phyloP scores from a whole-genome alignment of 2,329 filamentous ascomycete species.

The Penicillium polonicum region DNA sequence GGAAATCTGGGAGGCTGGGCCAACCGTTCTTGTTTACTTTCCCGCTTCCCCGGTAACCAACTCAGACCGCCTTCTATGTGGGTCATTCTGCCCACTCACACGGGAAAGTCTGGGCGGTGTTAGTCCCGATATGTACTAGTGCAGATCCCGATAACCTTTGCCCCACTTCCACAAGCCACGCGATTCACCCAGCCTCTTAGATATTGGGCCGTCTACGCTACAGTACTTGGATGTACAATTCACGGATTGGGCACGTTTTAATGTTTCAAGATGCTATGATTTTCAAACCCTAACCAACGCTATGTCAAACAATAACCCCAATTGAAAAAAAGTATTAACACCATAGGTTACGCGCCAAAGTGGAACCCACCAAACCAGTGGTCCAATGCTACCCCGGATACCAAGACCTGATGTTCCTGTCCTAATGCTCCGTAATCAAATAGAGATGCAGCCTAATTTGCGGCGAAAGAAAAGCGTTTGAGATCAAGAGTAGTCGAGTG shows the following conservation, averaged over 20 bases:
- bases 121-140: conserved; percentile 13
- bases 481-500: conserved; percentile 30
- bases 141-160: conserved; percentile 15
- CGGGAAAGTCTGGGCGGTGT: not conserved
- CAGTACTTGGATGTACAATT: not conserved
- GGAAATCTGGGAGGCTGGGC: conserved; percentile 42
- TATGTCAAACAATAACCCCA: conserved; percentile 4
- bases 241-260: not conserved
- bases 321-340: not conserved
- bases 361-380: conserved; percentile 6
- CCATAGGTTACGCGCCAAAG: conserved; percentile 11
- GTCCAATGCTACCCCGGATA: conserved; percentile 10
- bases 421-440: conserved; percentile 16
- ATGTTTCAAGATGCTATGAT: not conserved
- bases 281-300: conserved; percentile 7
- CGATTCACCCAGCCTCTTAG: conserved; percentile 19
- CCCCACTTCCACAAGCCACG: conserved; percentile 19
- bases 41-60: conserved; percentile 38
- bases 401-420: conserved; percentile 8
- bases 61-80: conserved; percentile 30
- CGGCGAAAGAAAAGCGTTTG: conserved; percentile 39
- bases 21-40: conserved; percentile 44
- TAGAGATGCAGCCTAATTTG: conserved; percentile 22
- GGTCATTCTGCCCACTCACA: conserved; percentile 10
- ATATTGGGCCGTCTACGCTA: conserved; percentile 3